A percentile compares a stretch with the other conserved stretches of the same genome.
Evolutionary conservation across 495 filamentous ascomycete species (phyloP).

Genomic region (Friedmanniomyces simplex): DNA sequence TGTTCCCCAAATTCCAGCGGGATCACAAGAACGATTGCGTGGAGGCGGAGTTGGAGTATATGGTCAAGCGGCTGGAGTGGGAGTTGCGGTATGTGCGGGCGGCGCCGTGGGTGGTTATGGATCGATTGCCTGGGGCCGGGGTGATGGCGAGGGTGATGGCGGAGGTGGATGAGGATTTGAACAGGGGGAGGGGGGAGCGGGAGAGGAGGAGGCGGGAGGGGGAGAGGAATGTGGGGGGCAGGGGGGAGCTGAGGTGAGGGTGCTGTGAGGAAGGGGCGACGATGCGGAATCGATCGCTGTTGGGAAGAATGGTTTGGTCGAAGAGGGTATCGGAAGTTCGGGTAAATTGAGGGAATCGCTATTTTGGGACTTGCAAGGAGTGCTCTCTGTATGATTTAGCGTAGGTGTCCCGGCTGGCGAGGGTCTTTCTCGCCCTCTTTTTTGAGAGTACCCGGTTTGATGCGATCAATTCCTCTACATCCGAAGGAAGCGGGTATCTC

Average conservation of each 20-base stretch:
- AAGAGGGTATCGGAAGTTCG: too few species aligned
- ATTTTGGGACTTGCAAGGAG: too few species aligned
- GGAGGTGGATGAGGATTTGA: constrained; percentile 66
- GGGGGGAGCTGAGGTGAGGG: constrained; percentile 24
- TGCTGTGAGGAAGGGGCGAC: too few species aligned
- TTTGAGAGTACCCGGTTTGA: too few species aligned
- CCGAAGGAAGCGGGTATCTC: too few species aligned
- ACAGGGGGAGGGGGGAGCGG: constrained; percentile 54
- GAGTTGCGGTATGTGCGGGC: constrained; percentile 76
- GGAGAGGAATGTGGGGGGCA: constrained; percentile 31
- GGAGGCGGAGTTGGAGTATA: constrained; percentile 62
- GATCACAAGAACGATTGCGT: constrained; percentile 70
- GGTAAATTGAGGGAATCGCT: too few species aligned
- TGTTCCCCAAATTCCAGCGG: constrained; percentile 61
- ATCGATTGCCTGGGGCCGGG: constrained; percentile 69
- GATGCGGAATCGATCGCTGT: too few species aligned
- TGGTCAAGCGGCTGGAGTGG: constrained; percentile 57
- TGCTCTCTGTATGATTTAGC: too few species aligned
- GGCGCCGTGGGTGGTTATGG: constrained; percentile 80
- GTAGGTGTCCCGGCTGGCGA: too few species aligned
- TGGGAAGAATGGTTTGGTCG: too few species aligned
- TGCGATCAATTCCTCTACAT: too few species aligned
- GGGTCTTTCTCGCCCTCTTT: too few species aligned
- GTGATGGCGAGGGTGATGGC: constrained; percentile 52
- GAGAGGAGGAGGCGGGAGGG: constrained; percentile 36